Percentiles rank a stretch among this genome's conserved stretches.
Conservation (phyloP, 345 rosid genomes). For the Populus pruinosa region DNA sequence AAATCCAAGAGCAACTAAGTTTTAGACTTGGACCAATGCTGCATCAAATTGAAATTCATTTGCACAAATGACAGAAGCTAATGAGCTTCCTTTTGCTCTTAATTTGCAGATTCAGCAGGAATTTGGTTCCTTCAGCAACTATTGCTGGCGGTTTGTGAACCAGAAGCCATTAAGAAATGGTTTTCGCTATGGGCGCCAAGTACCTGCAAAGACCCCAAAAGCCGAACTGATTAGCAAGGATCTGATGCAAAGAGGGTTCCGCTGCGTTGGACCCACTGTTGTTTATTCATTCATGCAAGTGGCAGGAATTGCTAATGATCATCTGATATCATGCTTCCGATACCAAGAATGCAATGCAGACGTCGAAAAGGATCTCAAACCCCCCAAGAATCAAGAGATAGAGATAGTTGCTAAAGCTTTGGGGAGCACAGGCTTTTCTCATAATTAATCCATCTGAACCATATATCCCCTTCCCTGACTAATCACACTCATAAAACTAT, state of each 20-base stretch:
- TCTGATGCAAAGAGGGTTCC: slow-evolving; percentile 87
- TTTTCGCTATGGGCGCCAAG: slow-evolving; percentile 69
- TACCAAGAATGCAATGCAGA: slow-evolving; percentile 49
- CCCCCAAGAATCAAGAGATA: slow-evolving; percentile 26
- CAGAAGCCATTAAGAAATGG: slow-evolving; percentile 59
- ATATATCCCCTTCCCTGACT: slow-evolving; percentile 13
- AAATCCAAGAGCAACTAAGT: neutral
- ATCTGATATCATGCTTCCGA: slow-evolving; percentile 69
- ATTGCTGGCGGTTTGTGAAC: slow-evolving; percentile 76
- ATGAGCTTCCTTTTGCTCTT: neutral
- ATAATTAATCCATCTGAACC: slow-evolving; percentile 14
- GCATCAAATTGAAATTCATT: neutral
- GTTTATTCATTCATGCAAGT: slow-evolving; percentile 88
- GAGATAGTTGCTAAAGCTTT: slow-evolving; percentile 21
- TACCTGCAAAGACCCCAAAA: slow-evolving; percentile 83
- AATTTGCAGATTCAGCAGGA: slow-evolving; percentile 67
- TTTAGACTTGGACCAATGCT: neutral
- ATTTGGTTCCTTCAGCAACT: slow-evolving; percentile 78
- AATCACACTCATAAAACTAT: slow-evolving; percentile 12
- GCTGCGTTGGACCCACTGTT: slow-evolving; percentile 86
- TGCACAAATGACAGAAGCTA: neutral
- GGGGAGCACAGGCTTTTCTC: slow-evolving; percentile 27
- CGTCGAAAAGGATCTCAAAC: slow-evolving; percentile 20
- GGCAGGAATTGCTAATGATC: slow-evolving; percentile 75
- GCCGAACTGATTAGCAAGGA: slow-evolving; percentile 86